Conservation (phyloP, 1,284 basidiomycete genomes). For the Cryptococcus sp. region DNA sequence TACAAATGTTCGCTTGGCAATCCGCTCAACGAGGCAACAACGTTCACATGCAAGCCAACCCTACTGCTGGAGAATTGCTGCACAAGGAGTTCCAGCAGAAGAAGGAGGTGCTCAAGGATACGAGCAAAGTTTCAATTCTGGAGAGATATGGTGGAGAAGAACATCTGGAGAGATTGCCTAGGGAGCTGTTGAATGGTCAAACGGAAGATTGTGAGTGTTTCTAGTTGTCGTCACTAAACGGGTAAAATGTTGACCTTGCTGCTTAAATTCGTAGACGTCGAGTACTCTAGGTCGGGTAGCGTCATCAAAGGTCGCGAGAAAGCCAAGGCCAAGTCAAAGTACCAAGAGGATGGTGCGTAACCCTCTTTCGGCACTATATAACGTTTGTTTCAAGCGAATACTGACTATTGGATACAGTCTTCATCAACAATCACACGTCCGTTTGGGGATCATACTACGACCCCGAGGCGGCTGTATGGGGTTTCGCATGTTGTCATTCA, state of each 20-base stretch:
- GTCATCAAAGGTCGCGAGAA: slow-evolving; percentile 89
- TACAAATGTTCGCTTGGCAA: slow-evolving; percentile 98
- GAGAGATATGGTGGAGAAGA: slow-evolving; percentile 92
- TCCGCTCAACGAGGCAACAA: slow-evolving; percentile 90
- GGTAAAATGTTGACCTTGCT: not conserved
- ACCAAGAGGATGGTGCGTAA: slow-evolving; percentile 86
- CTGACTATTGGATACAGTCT: slow-evolving; percentile 57
- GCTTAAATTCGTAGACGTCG: slow-evolving; percentile 63
- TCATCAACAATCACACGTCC: slow-evolving; percentile 85
- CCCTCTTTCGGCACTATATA: not conserved
- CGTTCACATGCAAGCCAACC: slow-evolving; percentile 93
- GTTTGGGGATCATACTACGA: slow-evolving; percentile 98
- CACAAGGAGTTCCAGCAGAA: slow-evolving; percentile 88
- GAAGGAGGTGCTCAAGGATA: slow-evolving; percentile 87
- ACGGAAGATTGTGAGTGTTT: slow-evolving; percentile 74
- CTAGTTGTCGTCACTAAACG: not conserved
- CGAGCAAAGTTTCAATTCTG: slow-evolving; percentile 81
- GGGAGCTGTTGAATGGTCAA: slow-evolving; percentile 87
- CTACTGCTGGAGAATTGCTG: slow-evolving; percentile 89
- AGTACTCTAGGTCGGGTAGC: slow-evolving; percentile 90
- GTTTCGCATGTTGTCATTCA: slow-evolving; percentile 93
- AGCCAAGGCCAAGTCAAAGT: slow-evolving; percentile 82
- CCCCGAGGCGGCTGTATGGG: slow-evolving; percentile 71
- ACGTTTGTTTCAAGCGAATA: slow-evolving; percentile 1
- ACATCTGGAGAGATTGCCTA: slow-evolving; percentile 76